A percentile compares a stretch with the other conserved stretches of the same genome.
Conservation (phyloP, 1,139 yeast genomes). For the Geotrichum candidum region DNA sequence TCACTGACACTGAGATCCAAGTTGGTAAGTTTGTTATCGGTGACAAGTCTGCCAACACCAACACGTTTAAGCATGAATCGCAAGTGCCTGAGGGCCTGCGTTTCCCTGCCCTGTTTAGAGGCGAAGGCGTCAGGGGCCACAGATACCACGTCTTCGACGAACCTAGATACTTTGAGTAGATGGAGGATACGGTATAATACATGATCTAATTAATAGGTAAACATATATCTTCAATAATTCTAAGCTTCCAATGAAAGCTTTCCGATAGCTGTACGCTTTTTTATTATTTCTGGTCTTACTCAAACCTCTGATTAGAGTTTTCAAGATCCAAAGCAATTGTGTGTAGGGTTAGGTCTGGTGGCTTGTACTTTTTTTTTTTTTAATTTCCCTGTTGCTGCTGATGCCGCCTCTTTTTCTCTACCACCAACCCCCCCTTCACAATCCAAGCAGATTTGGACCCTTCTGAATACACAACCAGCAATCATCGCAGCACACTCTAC, state of each 20-base stretch:
- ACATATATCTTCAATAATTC: not conserved
- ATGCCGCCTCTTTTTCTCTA: not conserved
- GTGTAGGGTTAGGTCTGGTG: not conserved
- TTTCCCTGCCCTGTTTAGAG: constrained; percentile 78
- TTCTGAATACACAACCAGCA: not conserved
- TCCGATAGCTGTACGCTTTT: not conserved
- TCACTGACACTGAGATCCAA: constrained; percentile 94
- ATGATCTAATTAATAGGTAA: not conserved
- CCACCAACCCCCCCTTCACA: not conserved
- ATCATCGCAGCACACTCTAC: not conserved
- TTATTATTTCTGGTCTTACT: not conserved
- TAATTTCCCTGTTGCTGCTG: not conserved
- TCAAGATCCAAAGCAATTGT: not conserved
- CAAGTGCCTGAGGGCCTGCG: constrained; percentile 57
- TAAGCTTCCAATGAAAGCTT: not conserved
- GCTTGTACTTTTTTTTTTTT: not conserved
- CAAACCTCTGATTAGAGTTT: not conserved
- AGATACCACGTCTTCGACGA: constrained; percentile 90
- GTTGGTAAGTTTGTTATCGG: constrained; percentile 79
- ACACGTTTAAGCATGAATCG: constrained; percentile 52
- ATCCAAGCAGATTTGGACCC: not conserved
- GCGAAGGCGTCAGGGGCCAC: constrained; percentile 94
- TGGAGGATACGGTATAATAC: not conserved
- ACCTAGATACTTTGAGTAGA: constrained; percentile 59
- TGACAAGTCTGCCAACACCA: constrained; percentile 44